These are phyloP conservation scores for Isoetes taiwanensis DNA, from an alignment of 75 land plant species.

Conservation along the genomic window DNA sequence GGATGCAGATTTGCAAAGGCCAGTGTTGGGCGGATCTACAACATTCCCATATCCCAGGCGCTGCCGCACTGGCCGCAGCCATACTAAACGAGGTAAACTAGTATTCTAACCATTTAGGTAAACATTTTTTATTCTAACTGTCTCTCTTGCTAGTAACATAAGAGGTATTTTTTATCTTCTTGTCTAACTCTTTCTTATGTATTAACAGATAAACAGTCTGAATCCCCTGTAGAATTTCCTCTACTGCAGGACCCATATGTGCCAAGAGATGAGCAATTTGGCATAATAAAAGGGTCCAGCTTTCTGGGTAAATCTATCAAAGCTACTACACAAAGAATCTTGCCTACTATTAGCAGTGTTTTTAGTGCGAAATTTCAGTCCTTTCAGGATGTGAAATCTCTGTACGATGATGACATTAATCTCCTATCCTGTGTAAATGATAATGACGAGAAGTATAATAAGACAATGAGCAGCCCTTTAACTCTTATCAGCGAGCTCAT, in stretches of 20 bases:
- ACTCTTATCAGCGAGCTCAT: no score
- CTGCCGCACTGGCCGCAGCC: conserved; percentile 24
- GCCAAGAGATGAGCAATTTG: conserved; percentile 35
- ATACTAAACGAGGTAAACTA: conserved; percentile 28
- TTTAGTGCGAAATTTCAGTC: no score
- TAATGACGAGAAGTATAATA: no score
- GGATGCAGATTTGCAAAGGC: neutral
- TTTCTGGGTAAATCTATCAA: conserved; percentile 31
- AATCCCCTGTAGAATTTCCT: conserved; percentile 16
- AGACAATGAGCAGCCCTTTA: no score
- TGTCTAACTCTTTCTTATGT: neutral
- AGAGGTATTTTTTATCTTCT: neutral
- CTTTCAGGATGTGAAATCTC: no score
- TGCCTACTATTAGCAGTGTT: no score
- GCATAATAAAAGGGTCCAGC: conserved; percentile 23
- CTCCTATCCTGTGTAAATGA: no score
- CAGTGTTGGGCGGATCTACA: conserved; percentile 10
- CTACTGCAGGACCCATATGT: conserved; percentile 11
- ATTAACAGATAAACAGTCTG: conserved; percentile 1
- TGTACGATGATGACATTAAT: no score
- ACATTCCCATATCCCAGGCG: conserved; percentile 20
- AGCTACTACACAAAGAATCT: conserved; percentile 41
- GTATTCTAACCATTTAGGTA: no score
- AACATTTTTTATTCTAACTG: no score
- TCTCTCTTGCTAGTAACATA: neutral